Conservation (phyloP, 1,284 basidiomycete species). For the Irpex sp. region DNA sequence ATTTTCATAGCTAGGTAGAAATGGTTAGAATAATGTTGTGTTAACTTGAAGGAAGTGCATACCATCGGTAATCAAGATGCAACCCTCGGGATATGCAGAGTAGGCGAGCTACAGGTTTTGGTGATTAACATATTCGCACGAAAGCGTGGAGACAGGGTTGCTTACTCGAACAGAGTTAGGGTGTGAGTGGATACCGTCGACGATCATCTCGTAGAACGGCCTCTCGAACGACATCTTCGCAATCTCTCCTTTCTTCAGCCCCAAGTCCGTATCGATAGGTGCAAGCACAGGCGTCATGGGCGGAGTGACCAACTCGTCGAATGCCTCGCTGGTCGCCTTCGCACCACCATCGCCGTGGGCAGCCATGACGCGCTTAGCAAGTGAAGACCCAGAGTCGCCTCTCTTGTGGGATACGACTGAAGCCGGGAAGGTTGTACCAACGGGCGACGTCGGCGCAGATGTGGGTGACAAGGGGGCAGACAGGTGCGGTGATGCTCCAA, state of each 20-base stretch:
- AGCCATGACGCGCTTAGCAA: constrained; percentile 19
- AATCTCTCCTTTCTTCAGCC: constrained; percentile 32
- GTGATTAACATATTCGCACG: constrained; percentile 5
- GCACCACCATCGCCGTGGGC: constrained; percentile 19
- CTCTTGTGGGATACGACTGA: constrained; percentile 8
- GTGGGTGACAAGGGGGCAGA: constrained; percentile 30
- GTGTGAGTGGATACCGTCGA: constrained; percentile 89
- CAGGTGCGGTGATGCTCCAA: constrained; percentile 73
- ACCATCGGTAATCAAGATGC: constrained; percentile 89
- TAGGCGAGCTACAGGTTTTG: constrained; percentile 66
- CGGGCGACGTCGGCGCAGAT: constrained; percentile 24
- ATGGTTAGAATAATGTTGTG: not conserved
- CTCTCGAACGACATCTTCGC: constrained; percentile 48
- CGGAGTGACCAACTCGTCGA: constrained; percentile 61
- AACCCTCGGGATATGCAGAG: constrained; percentile 77
- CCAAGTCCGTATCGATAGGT: constrained; percentile 21
- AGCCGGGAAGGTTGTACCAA: constrained; percentile 10
- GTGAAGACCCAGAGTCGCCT: constrained; percentile 11
- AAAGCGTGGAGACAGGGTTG: constrained; percentile 8
- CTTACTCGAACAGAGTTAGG: constrained; percentile 83
- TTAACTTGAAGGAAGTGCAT: constrained; percentile 11
- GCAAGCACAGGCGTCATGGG: constrained; percentile 47
- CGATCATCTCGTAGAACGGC: constrained; percentile 87
- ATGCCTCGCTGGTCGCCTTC: constrained; percentile 52
- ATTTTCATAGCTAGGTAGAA: constrained; percentile 70